Conservation (phyloP, 257 asterid genomes). For the Scutellaria galericulata region DNA sequence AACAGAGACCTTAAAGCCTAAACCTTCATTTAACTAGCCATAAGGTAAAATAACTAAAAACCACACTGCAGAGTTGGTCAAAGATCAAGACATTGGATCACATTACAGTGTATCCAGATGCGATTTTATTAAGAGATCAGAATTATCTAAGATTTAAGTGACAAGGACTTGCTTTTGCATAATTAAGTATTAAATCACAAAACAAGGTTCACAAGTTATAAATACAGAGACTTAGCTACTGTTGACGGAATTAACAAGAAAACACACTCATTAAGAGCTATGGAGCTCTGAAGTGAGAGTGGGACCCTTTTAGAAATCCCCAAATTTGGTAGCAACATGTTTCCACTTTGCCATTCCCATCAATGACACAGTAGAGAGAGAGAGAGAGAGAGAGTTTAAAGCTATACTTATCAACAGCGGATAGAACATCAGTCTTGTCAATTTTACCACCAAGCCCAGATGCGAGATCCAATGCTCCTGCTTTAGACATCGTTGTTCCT, state of each 20-base stretch:
- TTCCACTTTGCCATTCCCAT: slow-evolving; percentile 12
- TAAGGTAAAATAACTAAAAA: not conserved
- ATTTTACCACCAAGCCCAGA: slow-evolving; percentile 91
- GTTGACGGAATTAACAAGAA: not conserved
- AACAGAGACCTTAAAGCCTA: no score
- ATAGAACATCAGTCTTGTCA: slow-evolving; percentile 70
- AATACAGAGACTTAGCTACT: not conserved
- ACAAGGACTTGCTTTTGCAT: slow-evolving; percentile 1
- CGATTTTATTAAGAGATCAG: not conserved
- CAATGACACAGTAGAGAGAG: not conserved
- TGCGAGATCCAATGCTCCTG: slow-evolving; percentile 88
- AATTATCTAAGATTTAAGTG: not conserved
- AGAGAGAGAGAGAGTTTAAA: not conserved
- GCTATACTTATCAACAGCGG: slow-evolving; percentile 81
- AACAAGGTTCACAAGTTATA: not conserved
- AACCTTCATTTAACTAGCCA: not conserved
- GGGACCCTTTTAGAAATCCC: not conserved
- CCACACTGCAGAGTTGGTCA: not conserved
- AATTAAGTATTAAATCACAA: not conserved
- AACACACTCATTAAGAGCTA: not conserved
- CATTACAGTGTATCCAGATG: slow-evolving; percentile 12
- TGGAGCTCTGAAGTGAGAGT: not conserved
- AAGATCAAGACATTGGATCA: not conserved
- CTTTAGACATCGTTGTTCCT: slow-evolving; percentile 62
- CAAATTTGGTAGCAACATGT: not conserved